Percentiles rank a stretch among this genome's conserved stretches.
These are phyloP conservation scores for Boletus insuetus DNA, from an alignment of 768 basidiomycete species.

Conservation along the genomic window DNA sequence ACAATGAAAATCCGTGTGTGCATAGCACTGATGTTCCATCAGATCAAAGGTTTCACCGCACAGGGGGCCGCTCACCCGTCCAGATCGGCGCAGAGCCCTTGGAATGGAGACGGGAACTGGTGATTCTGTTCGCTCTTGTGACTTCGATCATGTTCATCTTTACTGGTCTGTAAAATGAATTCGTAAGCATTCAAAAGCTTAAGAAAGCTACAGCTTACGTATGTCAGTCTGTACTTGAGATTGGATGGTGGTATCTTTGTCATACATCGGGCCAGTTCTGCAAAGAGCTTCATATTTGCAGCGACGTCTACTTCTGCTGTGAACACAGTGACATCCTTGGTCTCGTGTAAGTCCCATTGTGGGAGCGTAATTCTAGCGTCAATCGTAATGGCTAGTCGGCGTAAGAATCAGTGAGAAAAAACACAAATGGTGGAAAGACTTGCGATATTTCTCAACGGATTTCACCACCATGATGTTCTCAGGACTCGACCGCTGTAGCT, in stretches of 20 bases:
- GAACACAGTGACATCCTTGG: no score
- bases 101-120: no score
- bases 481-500: conserved; percentile 49
- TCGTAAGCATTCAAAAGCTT: not conserved
- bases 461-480: conserved; percentile 65
- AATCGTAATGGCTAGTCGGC: not conserved
- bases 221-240: not conserved
- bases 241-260: not conserved
- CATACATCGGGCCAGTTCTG: not conserved
- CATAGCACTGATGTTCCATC: no score
- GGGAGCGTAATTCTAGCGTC: not conserved
- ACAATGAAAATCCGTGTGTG: no score
- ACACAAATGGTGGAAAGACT: not conserved
- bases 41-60: no score
- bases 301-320: no score
- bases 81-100: no score
- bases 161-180: no score
- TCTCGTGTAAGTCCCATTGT: not conserved
- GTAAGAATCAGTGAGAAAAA: not conserved
- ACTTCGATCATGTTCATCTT: no score
- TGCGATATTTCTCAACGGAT: not conserved
- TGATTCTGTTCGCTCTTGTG: no score
- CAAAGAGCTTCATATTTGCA: not conserved
- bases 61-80: no score
- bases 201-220: not conserved